Evolutionary conservation across 129 eudicot species (phyloP), one percentile per base, ranked within the genome.

Genomic region (Artemisia tridentata): DNA sequence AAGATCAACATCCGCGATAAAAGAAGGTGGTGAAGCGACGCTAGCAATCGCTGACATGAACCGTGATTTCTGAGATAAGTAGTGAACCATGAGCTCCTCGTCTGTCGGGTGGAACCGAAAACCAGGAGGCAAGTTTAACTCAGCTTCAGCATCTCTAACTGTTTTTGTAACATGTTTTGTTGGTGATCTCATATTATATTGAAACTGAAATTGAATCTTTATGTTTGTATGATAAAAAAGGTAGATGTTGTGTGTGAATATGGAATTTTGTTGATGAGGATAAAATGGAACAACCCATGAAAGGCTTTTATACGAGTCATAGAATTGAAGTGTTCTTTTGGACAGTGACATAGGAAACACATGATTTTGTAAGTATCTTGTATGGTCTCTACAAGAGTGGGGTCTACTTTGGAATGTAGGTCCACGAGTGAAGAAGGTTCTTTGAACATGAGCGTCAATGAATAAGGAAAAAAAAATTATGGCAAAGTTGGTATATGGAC

Each of bases 101-200:
- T 78, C 81, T 0, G 81, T 78, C 11, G 81, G 77, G 41, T 78
- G 81, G 38, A 78, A 78, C 18, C 81, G 66, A 58, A 78, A 78
- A 7, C 81, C 81, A 1, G 81, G 76, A 18, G 81, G 81, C 41
- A 78, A 63, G 13, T 78, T 71, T 51, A 78, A 15, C 67, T 78
- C 81, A 11, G 81, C 25, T 71, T 77, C 81, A 50, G 81, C 81
- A 77, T 77, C 81, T 41, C 59, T 56, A 46, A 75, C 68, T 7
- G 61, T 56, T 17, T 57, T 75, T 4, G 73, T 29, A 38, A 38
- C 43, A 38, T 38, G 43, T 38, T 38, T 38, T 56, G 61, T 7
- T 11, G 75, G 75, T 38, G 80, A 76, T 76, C 75, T 50, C 80
- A 76, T 76, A 0, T 21, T 68, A 50, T 9, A 27, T 67, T 8